phyloP scores from a whole-genome alignment of 176 grass and related monocot genomes.

The Oryza australiensis region DNA sequence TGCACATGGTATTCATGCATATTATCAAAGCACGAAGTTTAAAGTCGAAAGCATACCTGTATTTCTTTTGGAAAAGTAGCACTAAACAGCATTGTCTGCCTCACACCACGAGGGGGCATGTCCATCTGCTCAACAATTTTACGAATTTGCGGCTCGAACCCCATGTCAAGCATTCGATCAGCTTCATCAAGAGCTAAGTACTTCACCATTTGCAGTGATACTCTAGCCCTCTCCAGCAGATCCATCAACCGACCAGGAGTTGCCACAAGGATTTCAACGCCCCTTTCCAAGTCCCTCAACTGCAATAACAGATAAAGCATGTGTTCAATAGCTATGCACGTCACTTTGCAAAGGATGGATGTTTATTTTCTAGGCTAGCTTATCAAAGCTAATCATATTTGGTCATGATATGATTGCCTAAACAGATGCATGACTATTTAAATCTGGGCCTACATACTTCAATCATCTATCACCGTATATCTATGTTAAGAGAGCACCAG shows the following conservation, averaged over 20 bases:
- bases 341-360: neutral
- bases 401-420: neutral
- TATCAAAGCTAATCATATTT: neutral
- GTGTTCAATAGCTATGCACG: neutral
- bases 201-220: constrained; percentile 83
- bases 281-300: constrained; percentile 91
- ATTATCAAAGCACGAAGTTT: neutral
- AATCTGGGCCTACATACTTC: neutral
- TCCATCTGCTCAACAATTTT: constrained; percentile 96
- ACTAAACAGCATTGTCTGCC: constrained; percentile 98
- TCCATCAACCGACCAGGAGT: constrained; percentile 96
- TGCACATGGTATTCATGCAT: neutral
- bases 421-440: neutral
- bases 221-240: constrained; percentile 87
- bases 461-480: neutral
- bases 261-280: constrained; percentile 96
- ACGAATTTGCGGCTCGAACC: constrained; percentile 94
- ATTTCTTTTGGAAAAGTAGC: constrained; percentile 97
- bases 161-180: constrained; percentile 98
- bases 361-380: neutral
- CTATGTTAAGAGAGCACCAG: neutral
- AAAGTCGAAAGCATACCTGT: constrained; percentile 54
- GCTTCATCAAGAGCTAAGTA: constrained; percentile 94
- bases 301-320: constrained; percentile 39
- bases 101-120: constrained; percentile 77